Evolutionary conservation across 345 rosid species (phyloP), one percentile per base, ranked within the genome.

Genomic region (Firmiana major): DNA sequence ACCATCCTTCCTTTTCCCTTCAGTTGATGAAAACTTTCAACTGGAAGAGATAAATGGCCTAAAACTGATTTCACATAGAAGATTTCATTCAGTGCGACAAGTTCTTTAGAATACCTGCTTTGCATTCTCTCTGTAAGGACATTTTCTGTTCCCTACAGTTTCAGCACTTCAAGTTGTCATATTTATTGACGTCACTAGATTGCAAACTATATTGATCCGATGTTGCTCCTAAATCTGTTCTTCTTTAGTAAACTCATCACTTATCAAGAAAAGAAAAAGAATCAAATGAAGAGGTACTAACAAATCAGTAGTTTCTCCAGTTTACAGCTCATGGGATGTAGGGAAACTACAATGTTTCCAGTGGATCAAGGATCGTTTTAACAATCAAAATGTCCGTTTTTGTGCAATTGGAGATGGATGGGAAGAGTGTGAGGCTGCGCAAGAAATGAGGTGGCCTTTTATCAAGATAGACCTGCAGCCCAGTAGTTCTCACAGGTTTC

Each of bases 361-460:
- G 79, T 88, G 90, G 94, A 88, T 91, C 81, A 88, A 86, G 68
- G 90, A 88, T 59, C 91, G 91, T 21, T 94, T 82, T 70, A 43
- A 73, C 72, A 34, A 74, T 79, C 88, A 80, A 5, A 88, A 88
- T 40, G 77, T 84, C 63, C 89, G 80, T 22, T 92, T 90, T 79
- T 94, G 97, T 71, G 97, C 84, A 26, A 88, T 91, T 1, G 97
- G 94, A 43, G 97, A 92, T 65, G 97, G 98, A 55, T 91, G 97
- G 92, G 94, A 94, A 88, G 98, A 94, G 80, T 86, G 93, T 68
- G 90, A 88, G 74, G 97, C 97, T 12, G 97, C 97, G 22, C 89
- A 94, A 82, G 80, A 88, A 64, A 82, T 94, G 98, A 88, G 76
- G 48, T 94, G 97, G 97, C 98, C 98, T 19, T 92, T 89, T 49